phyloP scores from a whole-genome alignment of 257 asterid species.

The Gentiana straminea region DNA sequence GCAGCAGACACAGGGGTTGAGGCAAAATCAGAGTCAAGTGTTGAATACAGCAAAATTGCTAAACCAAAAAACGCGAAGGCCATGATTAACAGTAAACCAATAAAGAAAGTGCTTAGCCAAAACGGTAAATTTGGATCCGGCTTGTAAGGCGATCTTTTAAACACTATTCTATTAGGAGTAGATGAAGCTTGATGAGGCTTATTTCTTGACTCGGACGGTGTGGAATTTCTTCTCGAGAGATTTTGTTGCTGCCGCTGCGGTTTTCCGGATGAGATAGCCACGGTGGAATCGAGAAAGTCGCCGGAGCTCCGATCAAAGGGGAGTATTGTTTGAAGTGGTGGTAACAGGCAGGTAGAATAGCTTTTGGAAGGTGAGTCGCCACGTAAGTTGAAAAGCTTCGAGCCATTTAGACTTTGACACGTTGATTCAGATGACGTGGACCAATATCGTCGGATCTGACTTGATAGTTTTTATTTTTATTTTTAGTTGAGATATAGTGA shows the following conservation, averaged over 20 bases:
- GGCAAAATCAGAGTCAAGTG: conserved; percentile 49
- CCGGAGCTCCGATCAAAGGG: conserved; percentile 50
- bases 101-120: conserved; percentile 64
- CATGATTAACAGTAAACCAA: conserved; percentile 42
- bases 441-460: too few species aligned
- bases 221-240: conserved; percentile 55
- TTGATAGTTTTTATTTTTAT: too few species aligned
- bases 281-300: conserved; percentile 37
- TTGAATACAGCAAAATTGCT: conserved; percentile 48
- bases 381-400: too few species aligned
- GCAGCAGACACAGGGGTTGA: conserved; percentile 69
- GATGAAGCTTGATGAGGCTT: conserved; percentile 26
- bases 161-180: conserved; percentile 38
- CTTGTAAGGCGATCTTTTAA: conserved; percentile 31
- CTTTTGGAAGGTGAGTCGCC: too few species aligned
- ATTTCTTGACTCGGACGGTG: conserved; percentile 26
- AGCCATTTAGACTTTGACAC: too few species aligned
- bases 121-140: conserved; percentile 50
- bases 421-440: too few species aligned
- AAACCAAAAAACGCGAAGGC: conserved; percentile 58
- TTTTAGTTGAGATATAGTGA: too few species aligned
- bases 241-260: conserved; percentile 41
- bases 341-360: too few species aligned
- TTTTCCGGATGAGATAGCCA: conserved; percentile 68
- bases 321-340: too few species aligned